These are phyloP conservation scores for Aspergillus japonicus DNA, from an alignment of 2,329 filamentous ascomycete species.

Conservation along the genomic window DNA sequence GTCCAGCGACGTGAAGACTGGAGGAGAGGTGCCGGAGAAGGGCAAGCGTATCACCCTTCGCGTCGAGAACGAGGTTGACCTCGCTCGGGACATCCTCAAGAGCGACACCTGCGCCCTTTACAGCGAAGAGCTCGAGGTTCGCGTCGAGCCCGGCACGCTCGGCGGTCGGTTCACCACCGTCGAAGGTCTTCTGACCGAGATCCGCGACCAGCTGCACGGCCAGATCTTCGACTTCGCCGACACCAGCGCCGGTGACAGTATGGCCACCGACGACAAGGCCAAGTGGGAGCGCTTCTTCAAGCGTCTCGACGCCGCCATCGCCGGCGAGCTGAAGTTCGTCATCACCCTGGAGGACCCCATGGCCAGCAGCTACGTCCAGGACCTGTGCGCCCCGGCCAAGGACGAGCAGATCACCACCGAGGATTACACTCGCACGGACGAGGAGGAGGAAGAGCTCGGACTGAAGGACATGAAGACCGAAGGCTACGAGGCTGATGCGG, in stretches of 20 bases:
- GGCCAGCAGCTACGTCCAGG: slow-evolving; percentile 91
- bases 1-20: slow-evolving; percentile 96
- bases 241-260: slow-evolving; percentile 72
- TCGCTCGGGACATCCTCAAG: slow-evolving; percentile 92
- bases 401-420: slow-evolving; percentile 80
- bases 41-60: slow-evolving; percentile 79
- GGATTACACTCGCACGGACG: slow-evolving; percentile 81
- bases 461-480: slow-evolving; percentile 91
- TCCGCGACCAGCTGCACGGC: slow-evolving; percentile 81
- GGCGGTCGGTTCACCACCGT: slow-evolving; percentile 96
- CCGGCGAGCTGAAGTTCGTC: slow-evolving; percentile 75
- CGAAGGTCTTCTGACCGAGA: slow-evolving; percentile 87
- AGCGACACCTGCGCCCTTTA: slow-evolving; percentile 85
- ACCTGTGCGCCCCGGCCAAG: slow-evolving; percentile 72
- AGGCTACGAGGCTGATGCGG: slow-evolving; percentile 66
- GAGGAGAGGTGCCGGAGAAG: slow-evolving; percentile 82
- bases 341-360: slow-evolving; percentile 83
- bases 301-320: slow-evolving; percentile 72
- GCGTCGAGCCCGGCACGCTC: slow-evolving; percentile 88
- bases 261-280: slow-evolving; percentile 62
- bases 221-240: slow-evolving; percentile 80
- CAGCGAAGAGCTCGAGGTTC: slow-evolving; percentile 82
- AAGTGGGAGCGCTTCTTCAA: slow-evolving; percentile 82
- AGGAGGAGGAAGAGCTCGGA: slow-evolving; percentile 92
- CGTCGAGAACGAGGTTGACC: slow-evolving; percentile 68